Conservation (phyloP, 805 yeast species). For the Teunomyces lycoperdinae region DNA sequence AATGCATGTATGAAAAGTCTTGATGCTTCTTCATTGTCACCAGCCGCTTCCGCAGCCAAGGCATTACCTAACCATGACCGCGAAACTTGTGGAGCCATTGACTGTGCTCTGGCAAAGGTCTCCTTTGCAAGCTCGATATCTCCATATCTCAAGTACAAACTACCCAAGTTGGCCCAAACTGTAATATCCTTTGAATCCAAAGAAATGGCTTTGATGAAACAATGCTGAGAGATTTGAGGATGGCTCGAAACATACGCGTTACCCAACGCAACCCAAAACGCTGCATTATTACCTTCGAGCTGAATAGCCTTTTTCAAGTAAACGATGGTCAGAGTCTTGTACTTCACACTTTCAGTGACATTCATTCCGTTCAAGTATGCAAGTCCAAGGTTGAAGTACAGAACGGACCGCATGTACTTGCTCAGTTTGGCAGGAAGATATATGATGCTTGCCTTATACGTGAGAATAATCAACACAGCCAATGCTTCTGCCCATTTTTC, state of each 20-base stretch:
- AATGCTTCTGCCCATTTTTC: slow-evolving; percentile 29
- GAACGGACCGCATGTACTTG: slow-evolving; percentile 52
- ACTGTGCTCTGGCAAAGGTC: slow-evolving; percentile 70
- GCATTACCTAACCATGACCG: slow-evolving; percentile 89
- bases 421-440: slow-evolving; percentile 35
- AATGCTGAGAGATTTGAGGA: slow-evolving; percentile 84
- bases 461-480: slow-evolving; percentile 39
- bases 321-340: slow-evolving; percentile 52
- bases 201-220: slow-evolving; percentile 78
- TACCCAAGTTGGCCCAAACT: slow-evolving; percentile 81
- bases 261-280: slow-evolving; percentile 83
- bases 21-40: slow-evolving; percentile 49
- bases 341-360: slow-evolving; percentile 11
- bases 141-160: slow-evolving; percentile 63
- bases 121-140: slow-evolving; percentile 73
- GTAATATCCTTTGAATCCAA: slow-evolving; percentile 64
- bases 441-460: slow-evolving; percentile 45
- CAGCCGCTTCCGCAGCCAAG: slow-evolving; percentile 50
- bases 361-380: slow-evolving; percentile 50
- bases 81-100: slow-evolving; percentile 74
- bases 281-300: slow-evolving; percentile 65
- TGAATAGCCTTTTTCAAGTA: slow-evolving; percentile 66
- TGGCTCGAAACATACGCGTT: slow-evolving; percentile 62
- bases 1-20: slow-evolving; percentile 74
- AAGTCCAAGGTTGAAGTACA: slow-evolving; percentile 69